Conservation (phyloP, 176 grass and related monocot genomes). For the Phragmites australis region DNA sequence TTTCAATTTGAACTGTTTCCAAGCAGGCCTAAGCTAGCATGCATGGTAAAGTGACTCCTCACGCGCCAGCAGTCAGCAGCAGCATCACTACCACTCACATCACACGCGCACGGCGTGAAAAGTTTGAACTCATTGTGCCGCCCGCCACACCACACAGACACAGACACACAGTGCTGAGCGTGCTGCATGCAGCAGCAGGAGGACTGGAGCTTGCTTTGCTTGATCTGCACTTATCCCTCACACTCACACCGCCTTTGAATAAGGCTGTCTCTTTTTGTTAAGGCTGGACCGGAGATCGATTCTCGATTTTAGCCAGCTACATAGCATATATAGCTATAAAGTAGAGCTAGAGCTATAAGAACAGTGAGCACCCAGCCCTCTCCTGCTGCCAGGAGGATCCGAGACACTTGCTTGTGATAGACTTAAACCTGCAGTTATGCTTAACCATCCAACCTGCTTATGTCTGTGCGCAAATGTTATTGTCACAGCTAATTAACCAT, state of each 20-base stretch:
- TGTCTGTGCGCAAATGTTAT: too few relatives aligned
- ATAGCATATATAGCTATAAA: neutral
- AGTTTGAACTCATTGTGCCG: constrained; percentile 11
- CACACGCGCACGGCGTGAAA: constrained; percentile 14
- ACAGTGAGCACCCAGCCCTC: neutral
- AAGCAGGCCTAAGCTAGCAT: too few relatives aligned
- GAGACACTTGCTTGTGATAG: constrained; percentile 34
- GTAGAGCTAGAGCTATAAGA: neutral
- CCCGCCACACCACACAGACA: neutral
- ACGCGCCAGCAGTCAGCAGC: too few relatives aligned
- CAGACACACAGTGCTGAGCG: neutral
- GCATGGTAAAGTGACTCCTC: too few relatives aligned
- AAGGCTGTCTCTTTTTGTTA: neutral
- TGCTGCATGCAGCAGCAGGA: neutral
- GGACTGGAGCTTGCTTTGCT: constrained; percentile 32
- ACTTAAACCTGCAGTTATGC: constrained; percentile 9
- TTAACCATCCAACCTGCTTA: too few relatives aligned
- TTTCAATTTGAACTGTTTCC: too few relatives aligned
- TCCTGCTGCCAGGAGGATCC: neutral
- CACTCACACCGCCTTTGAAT: neutral
- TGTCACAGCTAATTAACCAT: too few relatives aligned
- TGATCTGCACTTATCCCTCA: constrained; percentile 51
- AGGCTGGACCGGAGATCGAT: neutral
- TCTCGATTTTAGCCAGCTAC: neutral
- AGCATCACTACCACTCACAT: neutral